Conservation (phyloP, 1,284 basidiomycete species). For the Cryptococcus sp. region DNA sequence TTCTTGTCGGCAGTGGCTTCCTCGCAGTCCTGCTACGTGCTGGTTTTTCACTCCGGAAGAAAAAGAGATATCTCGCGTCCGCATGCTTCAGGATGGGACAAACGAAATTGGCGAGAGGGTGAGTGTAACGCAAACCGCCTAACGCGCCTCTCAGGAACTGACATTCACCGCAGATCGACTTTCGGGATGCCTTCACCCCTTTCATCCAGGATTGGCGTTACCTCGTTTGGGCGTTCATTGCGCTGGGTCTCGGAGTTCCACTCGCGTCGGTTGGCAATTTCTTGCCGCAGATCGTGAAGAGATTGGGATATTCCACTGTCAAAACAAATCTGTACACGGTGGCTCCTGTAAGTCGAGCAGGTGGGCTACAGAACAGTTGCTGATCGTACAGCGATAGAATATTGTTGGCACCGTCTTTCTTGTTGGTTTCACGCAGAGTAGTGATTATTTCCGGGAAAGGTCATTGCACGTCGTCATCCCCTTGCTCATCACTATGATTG, state of each 20-base stretch:
- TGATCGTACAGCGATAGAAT: slow-evolving; percentile 46
- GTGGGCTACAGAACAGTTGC: slow-evolving; percentile 29
- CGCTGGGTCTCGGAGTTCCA: slow-evolving; percentile 58
- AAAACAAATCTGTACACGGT: slow-evolving; percentile 39
- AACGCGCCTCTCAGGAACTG: too few species aligned
- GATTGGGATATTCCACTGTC: slow-evolving; percentile 34
- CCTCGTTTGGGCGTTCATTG: slow-evolving; percentile 40
- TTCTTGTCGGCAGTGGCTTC: slow-evolving; percentile 50
- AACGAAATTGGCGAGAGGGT: slow-evolving; percentile 57
- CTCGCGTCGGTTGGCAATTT: slow-evolving; percentile 60
- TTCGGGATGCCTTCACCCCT: slow-evolving; percentile 57
- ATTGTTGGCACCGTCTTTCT: slow-evolving; percentile 56
- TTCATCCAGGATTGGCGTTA: slow-evolving; percentile 57
- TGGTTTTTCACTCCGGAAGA: slow-evolving; percentile 55
- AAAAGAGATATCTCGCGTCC: slow-evolving; percentile 55
- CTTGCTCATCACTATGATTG: slow-evolving; percentile 9
- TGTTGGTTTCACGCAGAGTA: slow-evolving; percentile 57
- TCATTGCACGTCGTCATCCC: slow-evolving; percentile 4
- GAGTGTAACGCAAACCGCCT: background rate
- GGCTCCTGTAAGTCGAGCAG: slow-evolving; percentile 51
- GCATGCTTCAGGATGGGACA: slow-evolving; percentile 60
- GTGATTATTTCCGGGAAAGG: slow-evolving; percentile 17
- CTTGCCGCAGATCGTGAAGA: slow-evolving; percentile 59
- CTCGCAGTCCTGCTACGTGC: slow-evolving; percentile 57
- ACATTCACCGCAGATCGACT: too few species aligned